Percentiles rank a stretch among this genome's conserved stretches.
phyloP scores from a whole-genome alignment of 2,329 filamentous ascomycete species.

The Dendrostoma leiphaemia region DNA sequence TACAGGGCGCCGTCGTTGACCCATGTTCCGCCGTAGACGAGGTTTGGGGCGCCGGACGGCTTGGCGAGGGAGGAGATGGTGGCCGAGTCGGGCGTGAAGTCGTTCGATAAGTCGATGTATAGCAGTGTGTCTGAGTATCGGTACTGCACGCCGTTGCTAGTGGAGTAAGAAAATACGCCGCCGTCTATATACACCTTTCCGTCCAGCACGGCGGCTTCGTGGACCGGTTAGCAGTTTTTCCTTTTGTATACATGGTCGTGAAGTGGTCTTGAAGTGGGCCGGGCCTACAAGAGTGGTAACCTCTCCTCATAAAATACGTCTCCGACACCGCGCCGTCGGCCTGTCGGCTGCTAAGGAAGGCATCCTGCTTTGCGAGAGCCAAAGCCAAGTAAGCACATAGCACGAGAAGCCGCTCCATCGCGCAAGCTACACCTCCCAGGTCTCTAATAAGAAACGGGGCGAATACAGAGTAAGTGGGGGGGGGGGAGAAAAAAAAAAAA shows the following conservation, averaged over 20 bases:
- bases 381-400: background rate
- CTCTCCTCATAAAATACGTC: constrained; percentile 19
- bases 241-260: too few species aligned
- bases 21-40: constrained; percentile 4
- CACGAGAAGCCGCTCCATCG: constrained; percentile 7
- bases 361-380: background rate
- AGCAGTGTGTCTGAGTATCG: constrained; percentile 20
- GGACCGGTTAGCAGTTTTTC: background rate
- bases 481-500: too few species aligned
- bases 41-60: constrained; percentile 3
- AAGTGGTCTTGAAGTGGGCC: background rate
- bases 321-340: constrained; percentile 2
- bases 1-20: constrained; percentile 3
- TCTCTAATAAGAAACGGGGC: background rate
- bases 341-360: background rate
- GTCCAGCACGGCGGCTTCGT: constrained; percentile 22
- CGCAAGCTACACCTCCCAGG: background rate
- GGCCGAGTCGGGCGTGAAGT: constrained; percentile 3
- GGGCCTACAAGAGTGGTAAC: constrained; percentile 23
- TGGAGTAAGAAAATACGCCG: constrained; percentile 23
- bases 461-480: too few species aligned
- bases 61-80: background rate
- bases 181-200: constrained; percentile 24
- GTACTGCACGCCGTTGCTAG: constrained; percentile 15
- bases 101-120: constrained; percentile 3